A percentile compares a stretch with the other conserved stretches of the same genome.
phyloP scores from a whole-genome alignment of 495 filamentous ascomycete species.

The Chaetomium fimeti region DNA sequence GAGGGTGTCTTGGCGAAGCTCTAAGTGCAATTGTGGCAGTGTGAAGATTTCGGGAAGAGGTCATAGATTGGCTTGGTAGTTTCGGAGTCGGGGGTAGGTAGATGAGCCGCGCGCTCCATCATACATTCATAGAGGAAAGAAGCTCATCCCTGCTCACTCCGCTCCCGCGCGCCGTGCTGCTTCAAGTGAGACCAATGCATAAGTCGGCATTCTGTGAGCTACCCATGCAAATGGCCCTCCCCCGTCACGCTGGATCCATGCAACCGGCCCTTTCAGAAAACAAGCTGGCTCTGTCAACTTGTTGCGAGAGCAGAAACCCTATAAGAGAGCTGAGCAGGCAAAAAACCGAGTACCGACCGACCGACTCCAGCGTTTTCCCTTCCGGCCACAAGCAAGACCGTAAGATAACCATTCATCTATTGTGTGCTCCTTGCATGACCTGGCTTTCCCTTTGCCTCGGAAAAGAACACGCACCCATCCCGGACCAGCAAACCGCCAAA shows the following conservation, averaged over 20 bases:
- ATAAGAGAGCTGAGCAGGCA: conserved; percentile 36
- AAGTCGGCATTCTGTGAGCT: conserved; percentile 39
- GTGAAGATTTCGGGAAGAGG: conserved; percentile 3
- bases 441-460: conserved; percentile 18
- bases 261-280: conserved; percentile 36
- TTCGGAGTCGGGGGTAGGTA: conserved; percentile 3
- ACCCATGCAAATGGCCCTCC: conserved; percentile 38
- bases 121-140: conserved; percentile 1
- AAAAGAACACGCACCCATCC: conserved; percentile 24
- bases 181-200: conserved; percentile 30
- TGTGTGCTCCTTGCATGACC: conserved; percentile 26
- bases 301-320: conserved; percentile 32
- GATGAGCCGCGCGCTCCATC: conserved; percentile 1
- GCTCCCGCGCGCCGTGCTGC: background rate
- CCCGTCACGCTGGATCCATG: conserved; percentile 34
- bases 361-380: conserved; percentile 38
- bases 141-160: background rate
- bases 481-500: conserved; percentile 23
- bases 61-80: conserved; percentile 21
- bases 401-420: conserved; percentile 32
- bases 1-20: conserved; percentile 71
- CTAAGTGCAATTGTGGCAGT: conserved; percentile 34
- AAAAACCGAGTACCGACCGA: conserved; percentile 40
- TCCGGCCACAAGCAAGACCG: conserved; percentile 31
- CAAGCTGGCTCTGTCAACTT: conserved; percentile 30